These are phyloP conservation scores for Sanghuangporus weigelae DNA, from an alignment of 1,284 basidiomycete genomes.

Conservation along the genomic window DNA sequence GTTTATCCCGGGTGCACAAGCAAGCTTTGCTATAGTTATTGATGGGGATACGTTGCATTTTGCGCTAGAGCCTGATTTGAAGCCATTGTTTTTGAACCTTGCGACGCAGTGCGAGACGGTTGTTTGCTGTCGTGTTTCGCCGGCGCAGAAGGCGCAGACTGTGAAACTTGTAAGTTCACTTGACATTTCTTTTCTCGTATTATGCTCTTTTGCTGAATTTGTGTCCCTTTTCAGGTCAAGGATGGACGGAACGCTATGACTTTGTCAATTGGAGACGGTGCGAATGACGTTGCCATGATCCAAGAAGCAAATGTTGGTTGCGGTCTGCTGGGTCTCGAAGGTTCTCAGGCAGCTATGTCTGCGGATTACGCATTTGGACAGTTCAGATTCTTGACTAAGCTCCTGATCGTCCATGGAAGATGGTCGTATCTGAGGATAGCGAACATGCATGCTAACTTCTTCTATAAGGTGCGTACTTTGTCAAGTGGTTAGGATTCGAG, in stretches of 20 bases:
- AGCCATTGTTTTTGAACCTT: slow-evolving; percentile 84
- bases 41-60: slow-evolving; percentile 91
- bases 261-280: slow-evolving; percentile 93
- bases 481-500: slow-evolving; percentile 9
- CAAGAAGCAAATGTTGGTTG: slow-evolving; percentile 98
- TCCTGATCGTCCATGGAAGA: slow-evolving; percentile 91
- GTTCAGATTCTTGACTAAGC: slow-evolving; percentile 90
- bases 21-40: slow-evolving; percentile 90
- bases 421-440: slow-evolving; percentile 96
- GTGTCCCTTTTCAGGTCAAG: slow-evolving; percentile 60
- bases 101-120: slow-evolving; percentile 97
- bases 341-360: slow-evolving; percentile 98
- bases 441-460: slow-evolving; percentile 98
- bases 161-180: slow-evolving; percentile 73
- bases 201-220: not conserved
- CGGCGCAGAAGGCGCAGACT: slow-evolving; percentile 93
- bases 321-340: slow-evolving; percentile 91
- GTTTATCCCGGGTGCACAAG: slow-evolving; percentile 60
- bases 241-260: slow-evolving; percentile 96
- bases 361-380: slow-evolving; percentile 98
- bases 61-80: slow-evolving; percentile 75
- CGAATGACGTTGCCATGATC: slow-evolving; percentile 96
- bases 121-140: slow-evolving; percentile 95
- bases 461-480: slow-evolving; percentile 74
- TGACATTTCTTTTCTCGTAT: not conserved